Evolutionary conservation across 345 rosid genomes (phyloP).

Genomic region (Limnanthes douglasii): DNA sequence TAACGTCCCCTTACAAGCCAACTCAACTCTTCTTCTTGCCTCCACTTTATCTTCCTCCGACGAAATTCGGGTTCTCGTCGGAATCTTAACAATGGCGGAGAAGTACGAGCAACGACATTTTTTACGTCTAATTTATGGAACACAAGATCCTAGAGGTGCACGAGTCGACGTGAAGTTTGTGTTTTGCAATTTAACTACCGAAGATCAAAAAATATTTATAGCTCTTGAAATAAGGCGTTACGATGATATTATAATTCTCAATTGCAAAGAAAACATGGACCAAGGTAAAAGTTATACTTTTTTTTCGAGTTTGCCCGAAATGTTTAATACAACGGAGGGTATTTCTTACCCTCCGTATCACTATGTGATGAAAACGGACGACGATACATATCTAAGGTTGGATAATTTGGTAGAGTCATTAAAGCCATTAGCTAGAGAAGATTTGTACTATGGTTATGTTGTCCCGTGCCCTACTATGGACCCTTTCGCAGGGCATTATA

Average conservation of each 20-base stretch:
- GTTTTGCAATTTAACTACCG: constrained; percentile 19
- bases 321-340: no score
- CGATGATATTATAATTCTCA: constrained; percentile 21
- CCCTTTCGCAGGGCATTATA: constrained; percentile 24
- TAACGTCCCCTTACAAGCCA: no score
- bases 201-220: constrained; percentile 10
- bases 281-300: constrained; percentile 23
- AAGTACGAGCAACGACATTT: constrained; percentile 19
- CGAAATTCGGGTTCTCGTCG: no score
- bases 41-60: no score
- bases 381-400: constrained; percentile 17
- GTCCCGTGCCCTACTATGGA: constrained; percentile 24
- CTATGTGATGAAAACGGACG: constrained; percentile 30
- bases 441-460: constrained; percentile 27
- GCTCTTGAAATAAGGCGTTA: constrained; percentile 18
- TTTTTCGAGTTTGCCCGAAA: constrained; percentile 20
- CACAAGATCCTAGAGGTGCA: constrained; percentile 14
- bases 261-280: constrained; percentile 36
- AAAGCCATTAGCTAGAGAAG: constrained; percentile 10
- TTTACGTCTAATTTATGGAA: constrained; percentile 22
- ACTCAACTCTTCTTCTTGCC: no score
- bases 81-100: constrained; percentile 20
- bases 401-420: constrained; percentile 13
- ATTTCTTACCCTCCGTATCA: constrained; percentile 12
- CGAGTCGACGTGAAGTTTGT: constrained; percentile 20